Base-by-base conservation (phyloP, 2,329 filamentous ascomycete genomes). In the Trichoderma aggressivum region DNA sequence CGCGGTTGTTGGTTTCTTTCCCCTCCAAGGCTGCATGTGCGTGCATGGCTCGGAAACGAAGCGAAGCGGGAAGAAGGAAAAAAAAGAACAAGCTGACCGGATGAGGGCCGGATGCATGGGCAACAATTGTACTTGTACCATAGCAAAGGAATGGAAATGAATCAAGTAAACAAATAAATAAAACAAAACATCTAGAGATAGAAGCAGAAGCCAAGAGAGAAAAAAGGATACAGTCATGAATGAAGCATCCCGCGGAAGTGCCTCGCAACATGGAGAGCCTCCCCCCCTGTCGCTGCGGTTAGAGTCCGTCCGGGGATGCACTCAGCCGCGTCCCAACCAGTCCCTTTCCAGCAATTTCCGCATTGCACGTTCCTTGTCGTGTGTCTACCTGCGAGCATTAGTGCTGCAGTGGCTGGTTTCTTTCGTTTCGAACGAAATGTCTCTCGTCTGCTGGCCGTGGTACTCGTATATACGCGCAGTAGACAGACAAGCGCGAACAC, bases 251-350 rank as follows among this genome's bases (percentile, higher is more conserved):
- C 64, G 64, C 53, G 50, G 32, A 53, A 8, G 14, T 56, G 30
- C 30, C 47, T 65, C 62, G 24, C 14, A 16, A 28, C 50, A n/a
- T 39, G 32, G 14, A 50, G 39, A 34, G 56, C 26, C n/a, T n/a
- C n/a, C 21, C 55, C 65, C 53, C 65, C 65, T 69, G 56, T 7
- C 47, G 39, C 21, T 16, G 39, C 28, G 21, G 16, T 39, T 26
- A n/a, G 66, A 34, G 34, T 53, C 56, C 39, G 56, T 11, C 66
- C 28, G 21, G 66, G 39, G 66, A 69, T 58, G 65, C 66, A 53
- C 56, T 39, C 66, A 53, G 66, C 56, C 66, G 66, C 18, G n/a
- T 69, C 43, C 14, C 56, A 61, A 21, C 50, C 56, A 24, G 39
- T 26, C 21, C 55, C 53, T 24, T 53, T 26, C 26, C 34, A 68